Percentiles rank a stretch among this genome's conserved stretches.
phyloP scores from a whole-genome alignment of 768 basidiomycete genomes.

The Boletus sensibilis region DNA sequence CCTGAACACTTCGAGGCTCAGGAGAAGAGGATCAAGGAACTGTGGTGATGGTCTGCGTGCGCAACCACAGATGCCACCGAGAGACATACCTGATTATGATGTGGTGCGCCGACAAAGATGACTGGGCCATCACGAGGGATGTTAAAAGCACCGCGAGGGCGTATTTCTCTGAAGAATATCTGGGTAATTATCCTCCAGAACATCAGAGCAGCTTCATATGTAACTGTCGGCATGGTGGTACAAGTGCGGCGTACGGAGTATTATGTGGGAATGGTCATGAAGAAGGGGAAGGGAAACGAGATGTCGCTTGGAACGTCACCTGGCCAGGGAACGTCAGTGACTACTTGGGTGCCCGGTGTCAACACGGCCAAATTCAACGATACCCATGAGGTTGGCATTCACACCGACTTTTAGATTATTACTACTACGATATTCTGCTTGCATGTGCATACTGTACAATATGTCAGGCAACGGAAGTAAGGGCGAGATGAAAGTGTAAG shows the following conservation, averaged over 20 bases:
- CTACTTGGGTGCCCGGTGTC: constrained; percentile 3
- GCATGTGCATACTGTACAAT: constrained; percentile 31
- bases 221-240: constrained; percentile 21
- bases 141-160: constrained; percentile 92
- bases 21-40: constrained; percentile 90
- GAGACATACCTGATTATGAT: constrained; percentile 77
- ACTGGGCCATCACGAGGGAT: constrained; percentile 88
- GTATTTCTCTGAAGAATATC: constrained; percentile 95
- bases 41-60: constrained; percentile 34
- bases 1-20: constrained; percentile 81
- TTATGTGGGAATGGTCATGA: constrained; percentile 11
- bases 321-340: neutral
- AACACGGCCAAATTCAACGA: constrained; percentile 30
- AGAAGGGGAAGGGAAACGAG: constrained; percentile 1
- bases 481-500: constrained; percentile 17
- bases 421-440: constrained; percentile 24
- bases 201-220: constrained; percentile 74
- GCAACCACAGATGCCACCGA: constrained; percentile 3
- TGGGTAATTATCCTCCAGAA: constrained; percentile 87
- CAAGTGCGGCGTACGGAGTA: constrained; percentile 5
- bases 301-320: neutral
- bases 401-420: constrained; percentile 8
- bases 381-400: neutral
- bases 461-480: constrained; percentile 22
- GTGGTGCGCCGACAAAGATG: constrained; percentile 91